Evolutionary conservation across 306 rosid genomes (phyloP), one percentile per base, ranked within the genome.

Genomic region (Vigna reflexopilosa): DNA sequence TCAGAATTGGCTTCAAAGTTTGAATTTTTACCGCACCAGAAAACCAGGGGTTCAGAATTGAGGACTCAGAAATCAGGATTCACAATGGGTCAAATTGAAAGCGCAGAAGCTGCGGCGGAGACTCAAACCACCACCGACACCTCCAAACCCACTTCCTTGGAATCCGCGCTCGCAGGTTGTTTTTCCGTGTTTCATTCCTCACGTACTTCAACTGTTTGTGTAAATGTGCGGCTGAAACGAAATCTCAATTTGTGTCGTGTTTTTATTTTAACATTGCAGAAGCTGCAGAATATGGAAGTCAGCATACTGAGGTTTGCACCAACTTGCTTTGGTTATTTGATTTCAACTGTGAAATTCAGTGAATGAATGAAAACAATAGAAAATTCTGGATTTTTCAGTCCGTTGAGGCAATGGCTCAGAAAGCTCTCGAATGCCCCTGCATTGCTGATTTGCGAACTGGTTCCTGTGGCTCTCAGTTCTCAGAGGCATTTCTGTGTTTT

Each of bases 381-480:
- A 72, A 2, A 10, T 69, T 61, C 1, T 69, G 38, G 50, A 44
- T 15, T 56, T 86, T 86, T 72, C 94, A 94, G 98, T 89, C 93
- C 83, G 83, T 87, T 72, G 98, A 94, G 65, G 97, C 77, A 50
- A 91, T 87, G 89, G 92, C 97, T 73, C 88, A 89, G 86, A 92
- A 88, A 82, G 96, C 98, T 68, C 83, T 95, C 55, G 93, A 92
- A 63, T 95, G 98, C 73, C 98, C 98, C 80, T 95, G 98, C 87
- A 88, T 92, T 80, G 93, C 98, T 30, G 96, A 91, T 77, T 80
- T 95, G 79, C 90, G 91, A 73, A 91, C 67, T 62, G 98, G 97
- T 80, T 73, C 90, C 2, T 95, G 98, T 51, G 98, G 98, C 49
- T 78, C 20, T 79, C 98, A 88, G 78, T 95, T 95, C 80, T 88